Evolutionary conservation across 148 eudicot species (phyloP), one percentile per base, ranked within the genome.

Genomic region (Cornus controversa): DNA sequence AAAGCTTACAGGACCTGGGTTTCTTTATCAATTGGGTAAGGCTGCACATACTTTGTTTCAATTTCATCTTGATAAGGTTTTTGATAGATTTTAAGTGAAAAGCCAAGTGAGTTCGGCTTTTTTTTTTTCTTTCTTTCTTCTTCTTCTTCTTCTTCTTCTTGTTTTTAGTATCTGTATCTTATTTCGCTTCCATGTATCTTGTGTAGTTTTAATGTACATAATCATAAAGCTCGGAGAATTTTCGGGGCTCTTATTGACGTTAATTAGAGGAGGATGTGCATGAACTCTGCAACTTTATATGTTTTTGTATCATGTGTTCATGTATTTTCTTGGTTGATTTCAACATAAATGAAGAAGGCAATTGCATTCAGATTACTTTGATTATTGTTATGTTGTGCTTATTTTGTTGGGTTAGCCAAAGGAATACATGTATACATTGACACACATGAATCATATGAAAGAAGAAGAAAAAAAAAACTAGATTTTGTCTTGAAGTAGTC

Each of bases 161-260:
- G 45, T 40, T 36, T 36, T 2, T 40, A 40, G 45, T 40, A 40
- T 40, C 45, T 6, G 1, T 4, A 40, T 40, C 0, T 40, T 40
- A 8, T 40, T 40, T 9, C 4, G 45, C 0, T 40, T 40, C 45
- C 45, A 9, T 40, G 45, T 40, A 40, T 31, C 2, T 26, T 24
- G 77, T 37, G 58, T 74, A 25, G 58, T 74, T 64, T 11, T 22
- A 13, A 8, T 75, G 67, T 42, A 65, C 45, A 34, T 69, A 40
- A 40, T 40, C 45, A 74, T 26, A 10, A 27, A 66, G n/a, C n/a
- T 23, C 60, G 8, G 5, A 9, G 26, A 25, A 18, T 23, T 42
- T 75, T 36, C 20, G 77, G 77, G 26, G 37, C 26, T 20, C 58
- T 45, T 70, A 24, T 65, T 64, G 29, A 64, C 65, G 34, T 65